A percentile compares a stretch with the other conserved stretches of the same genome.
These are phyloP conservation scores for Candida chilensis DNA, from an alignment of 805 yeast genomes.

Conservation along the genomic window DNA sequence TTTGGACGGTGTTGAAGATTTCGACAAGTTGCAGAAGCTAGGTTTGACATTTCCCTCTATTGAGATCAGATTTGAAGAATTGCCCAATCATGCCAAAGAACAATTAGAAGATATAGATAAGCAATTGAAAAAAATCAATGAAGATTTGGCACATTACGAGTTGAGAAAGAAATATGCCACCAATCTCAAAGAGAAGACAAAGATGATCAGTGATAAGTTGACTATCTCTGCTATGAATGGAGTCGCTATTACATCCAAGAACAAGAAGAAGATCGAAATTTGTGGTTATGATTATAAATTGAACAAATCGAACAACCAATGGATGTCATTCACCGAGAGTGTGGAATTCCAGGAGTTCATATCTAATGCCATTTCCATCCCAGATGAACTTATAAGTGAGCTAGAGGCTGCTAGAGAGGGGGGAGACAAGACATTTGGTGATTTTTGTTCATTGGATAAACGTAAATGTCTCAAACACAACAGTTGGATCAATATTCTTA, in stretches of 20 bases:
- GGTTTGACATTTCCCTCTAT: neutral
- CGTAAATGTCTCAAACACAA: constrained; percentile 48
- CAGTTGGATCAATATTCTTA: constrained; percentile 30
- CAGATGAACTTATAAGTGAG: constrained; percentile 2
- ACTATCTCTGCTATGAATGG: constrained; percentile 5
- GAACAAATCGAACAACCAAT: constrained; percentile 1
- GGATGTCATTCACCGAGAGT: constrained; percentile 1
- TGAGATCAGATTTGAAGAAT: neutral
- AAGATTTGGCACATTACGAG: constrained; percentile 6
- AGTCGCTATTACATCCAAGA: constrained; percentile 2
- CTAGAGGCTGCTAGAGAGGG: constrained; percentile 6
- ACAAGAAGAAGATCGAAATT: constrained; percentile 30
- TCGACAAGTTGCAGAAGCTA: constrained; percentile 9
- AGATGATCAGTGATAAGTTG: constrained; percentile 24
- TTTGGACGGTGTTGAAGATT: constrained; percentile 11
- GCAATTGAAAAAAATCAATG: constrained; percentile 8
- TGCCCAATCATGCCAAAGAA: constrained; percentile 9
- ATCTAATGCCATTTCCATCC: constrained; percentile 3
- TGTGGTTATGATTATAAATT: constrained; percentile 41
- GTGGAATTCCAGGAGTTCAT: constrained; percentile 1
- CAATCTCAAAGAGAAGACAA: constrained; percentile 23
- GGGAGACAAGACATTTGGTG: constrained; percentile 6
- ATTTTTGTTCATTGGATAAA: constrained; percentile 41
- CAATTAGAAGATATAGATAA: constrained; percentile 10
- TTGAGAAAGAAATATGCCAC: constrained; percentile 12